Evolutionary conservation across 345 rosid species (phyloP).

Genomic region (Syzygium grande): DNA sequence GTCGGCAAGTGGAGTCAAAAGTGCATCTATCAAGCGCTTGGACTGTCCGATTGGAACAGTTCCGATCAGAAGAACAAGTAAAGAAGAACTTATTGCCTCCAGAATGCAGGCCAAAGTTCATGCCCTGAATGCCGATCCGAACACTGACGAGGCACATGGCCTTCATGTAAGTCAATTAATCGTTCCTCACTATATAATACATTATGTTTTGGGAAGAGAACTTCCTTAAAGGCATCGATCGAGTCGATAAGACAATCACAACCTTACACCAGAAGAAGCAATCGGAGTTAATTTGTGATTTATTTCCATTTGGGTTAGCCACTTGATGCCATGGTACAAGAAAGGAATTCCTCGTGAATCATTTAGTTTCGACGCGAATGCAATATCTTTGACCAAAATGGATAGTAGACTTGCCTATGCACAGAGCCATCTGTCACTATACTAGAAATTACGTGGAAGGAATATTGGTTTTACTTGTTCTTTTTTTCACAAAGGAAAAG

Average conservation of each 20-base stretch:
- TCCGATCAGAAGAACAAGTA: constrained; percentile 18
- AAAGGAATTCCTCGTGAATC: neutral
- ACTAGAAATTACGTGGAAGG: accelerated
- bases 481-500: neutral
- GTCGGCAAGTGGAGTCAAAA: neutral
- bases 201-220: neutral
- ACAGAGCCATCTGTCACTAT: neutral
- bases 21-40: neutral
- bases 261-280: neutral
- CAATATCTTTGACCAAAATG: neutral
- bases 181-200: neutral
- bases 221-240: neutral
- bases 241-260: neutral
- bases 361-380: neutral
- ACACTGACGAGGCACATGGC: neutral
- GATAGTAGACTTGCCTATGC: neutral
- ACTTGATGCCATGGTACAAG: too few species aligned
- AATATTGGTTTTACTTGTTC: neutral
- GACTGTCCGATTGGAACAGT: constrained; percentile 26
- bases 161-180: neutral
- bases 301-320: neutral
- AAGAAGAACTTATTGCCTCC: constrained; percentile 14
- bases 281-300: neutral
- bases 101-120: constrained; percentile 1
- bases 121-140: neutral